These are phyloP conservation scores for Gilbertella persicaria DNA, from an alignment of 371 early-diverging fungal genomes.

Conservation along the genomic window DNA sequence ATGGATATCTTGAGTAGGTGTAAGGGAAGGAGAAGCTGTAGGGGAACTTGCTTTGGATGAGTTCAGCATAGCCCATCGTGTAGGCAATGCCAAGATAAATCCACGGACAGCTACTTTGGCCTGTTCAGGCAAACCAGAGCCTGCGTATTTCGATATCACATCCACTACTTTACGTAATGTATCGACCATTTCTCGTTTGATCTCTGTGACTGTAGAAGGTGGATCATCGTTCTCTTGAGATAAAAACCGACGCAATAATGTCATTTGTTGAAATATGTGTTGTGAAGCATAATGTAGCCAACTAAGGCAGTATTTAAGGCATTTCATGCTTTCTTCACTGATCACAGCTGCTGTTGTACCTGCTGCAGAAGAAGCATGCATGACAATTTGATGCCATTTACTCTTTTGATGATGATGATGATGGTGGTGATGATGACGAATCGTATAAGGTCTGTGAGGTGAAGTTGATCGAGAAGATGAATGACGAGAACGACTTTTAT, in stretches of 20 bases:
- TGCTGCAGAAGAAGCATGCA: slow-evolving; percentile 69
- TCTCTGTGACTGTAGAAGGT: slow-evolving; percentile 48
- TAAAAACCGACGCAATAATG: slow-evolving; percentile 66
- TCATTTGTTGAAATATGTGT: slow-evolving; percentile 83
- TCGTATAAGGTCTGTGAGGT: slow-evolving; percentile 40
- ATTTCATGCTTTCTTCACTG: slow-evolving; percentile 79
- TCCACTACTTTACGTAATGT: slow-evolving; percentile 88
- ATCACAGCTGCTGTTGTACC: slow-evolving; percentile 75
- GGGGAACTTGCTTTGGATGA: slow-evolving; percentile 29
- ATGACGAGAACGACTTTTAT: slow-evolving; percentile 30
- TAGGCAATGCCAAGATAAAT: slow-evolving; percentile 85
- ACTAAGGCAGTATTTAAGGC: slow-evolving; percentile 76
- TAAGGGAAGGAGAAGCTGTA: slow-evolving; percentile 41
- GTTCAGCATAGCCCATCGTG: slow-evolving; percentile 76
- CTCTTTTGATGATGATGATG: slow-evolving; percentile 15
- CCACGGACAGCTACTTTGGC: slow-evolving; percentile 82
- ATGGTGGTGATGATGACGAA: slow-evolving; percentile 24
- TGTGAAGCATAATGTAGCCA: slow-evolving; percentile 87
- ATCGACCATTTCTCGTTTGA: slow-evolving; percentile 83
- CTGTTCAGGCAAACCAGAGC: slow-evolving; percentile 82
- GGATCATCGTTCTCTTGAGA: slow-evolving; percentile 28
- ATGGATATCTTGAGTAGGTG: slow-evolving; percentile 38
- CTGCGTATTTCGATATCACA: slow-evolving; percentile 86
- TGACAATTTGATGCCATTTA: slow-evolving; percentile 75
- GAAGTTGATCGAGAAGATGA: slow-evolving; percentile 47